Percentiles rank a stretch among this genome's conserved stretches.
phyloP scores from a whole-genome alignment of 306 rosid genomes.

The Cucumis cinereus region DNA sequence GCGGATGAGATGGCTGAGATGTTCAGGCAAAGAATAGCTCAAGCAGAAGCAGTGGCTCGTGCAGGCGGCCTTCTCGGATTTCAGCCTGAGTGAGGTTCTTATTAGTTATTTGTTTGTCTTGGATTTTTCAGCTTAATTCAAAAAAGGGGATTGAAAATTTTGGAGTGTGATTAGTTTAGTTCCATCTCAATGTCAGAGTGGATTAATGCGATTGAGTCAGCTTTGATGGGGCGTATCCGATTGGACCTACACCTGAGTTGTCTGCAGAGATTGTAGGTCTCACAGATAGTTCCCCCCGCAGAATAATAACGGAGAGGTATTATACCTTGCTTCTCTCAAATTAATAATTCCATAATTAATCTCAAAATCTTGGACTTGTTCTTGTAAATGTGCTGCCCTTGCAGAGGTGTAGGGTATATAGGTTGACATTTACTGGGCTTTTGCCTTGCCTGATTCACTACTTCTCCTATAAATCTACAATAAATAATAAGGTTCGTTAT shows the following conservation, averaged over 20 bases:
- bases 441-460: neutral
- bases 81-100: conserved; percentile 86
- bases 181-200: conserved; percentile 43
- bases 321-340: neutral
- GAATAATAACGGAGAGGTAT: conserved; percentile 13
- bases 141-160: neutral
- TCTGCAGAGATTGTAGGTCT: conserved; percentile 77
- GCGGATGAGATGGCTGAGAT: conserved; percentile 99
- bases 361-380: no score
- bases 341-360: neutral
- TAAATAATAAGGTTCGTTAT: neutral
- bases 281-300: conserved; percentile 44
- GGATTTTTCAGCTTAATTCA: neutral
- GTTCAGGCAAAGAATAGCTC: conserved; percentile 93
- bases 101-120: conserved; percentile 5
- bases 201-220: conserved; percentile 47
- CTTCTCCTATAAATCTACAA: neutral
- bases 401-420: neutral
- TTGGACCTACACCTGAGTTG: conserved; percentile 59
- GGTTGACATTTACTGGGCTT: neutral
- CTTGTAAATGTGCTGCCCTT: neutral
- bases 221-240: conserved; percentile 57
- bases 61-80: conserved; percentile 89
- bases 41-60: conserved; percentile 99
- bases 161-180: neutral